A percentile compares a stretch with the other conserved stretches of the same genome.
phyloP scores from a whole-genome alignment of 371 early-diverging fungal species.

The Mucor velutinosus region DNA sequence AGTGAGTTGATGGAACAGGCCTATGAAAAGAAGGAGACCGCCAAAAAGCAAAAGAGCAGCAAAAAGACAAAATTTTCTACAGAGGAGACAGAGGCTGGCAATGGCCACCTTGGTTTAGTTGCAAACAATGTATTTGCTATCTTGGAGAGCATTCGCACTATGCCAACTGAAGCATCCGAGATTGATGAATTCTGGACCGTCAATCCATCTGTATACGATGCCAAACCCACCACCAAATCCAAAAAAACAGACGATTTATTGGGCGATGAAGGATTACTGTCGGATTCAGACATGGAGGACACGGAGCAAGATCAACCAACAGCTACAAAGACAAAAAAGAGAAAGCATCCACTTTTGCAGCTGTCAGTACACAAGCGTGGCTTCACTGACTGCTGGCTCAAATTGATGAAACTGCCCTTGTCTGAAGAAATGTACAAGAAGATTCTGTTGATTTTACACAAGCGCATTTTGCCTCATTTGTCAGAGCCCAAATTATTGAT shows the following conservation, averaged over 20 bases:
- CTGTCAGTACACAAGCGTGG: constrained; percentile 55
- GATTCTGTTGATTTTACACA: constrained; percentile 80
- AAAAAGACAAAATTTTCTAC: constrained; percentile 9
- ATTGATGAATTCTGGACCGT: constrained; percentile 67
- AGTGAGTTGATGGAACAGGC: constrained; percentile 38
- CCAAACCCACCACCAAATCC: constrained; percentile 22
- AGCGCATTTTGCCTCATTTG: constrained; percentile 84
- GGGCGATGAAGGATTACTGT: constrained; percentile 35
- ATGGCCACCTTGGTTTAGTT: constrained; percentile 19
- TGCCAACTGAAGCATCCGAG: constrained; percentile 63
- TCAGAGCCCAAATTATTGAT: constrained; percentile 75
- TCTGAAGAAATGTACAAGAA: constrained; percentile 75
- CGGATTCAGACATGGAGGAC: constrained; percentile 49
- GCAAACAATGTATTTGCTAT: constrained; percentile 58
- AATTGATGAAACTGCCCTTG: constrained; percentile 74
- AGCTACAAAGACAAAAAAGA: constrained; percentile 19
- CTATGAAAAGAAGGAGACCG: constrained; percentile 17
- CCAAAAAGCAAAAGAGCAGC: constrained; percentile 8
- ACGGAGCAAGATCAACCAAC: constrained; percentile 24
- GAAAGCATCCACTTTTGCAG: constrained; percentile 42
- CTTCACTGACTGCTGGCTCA: constrained; percentile 82
- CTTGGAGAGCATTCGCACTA: constrained; percentile 56
- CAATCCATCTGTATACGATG: constrained; percentile 41
- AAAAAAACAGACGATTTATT: constrained; percentile 30
- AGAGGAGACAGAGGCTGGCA: not conserved